These are phyloP conservation scores for Claviceps humidiphila DNA, from an alignment of 2,329 filamentous ascomycete genomes.

Conservation along the genomic window DNA sequence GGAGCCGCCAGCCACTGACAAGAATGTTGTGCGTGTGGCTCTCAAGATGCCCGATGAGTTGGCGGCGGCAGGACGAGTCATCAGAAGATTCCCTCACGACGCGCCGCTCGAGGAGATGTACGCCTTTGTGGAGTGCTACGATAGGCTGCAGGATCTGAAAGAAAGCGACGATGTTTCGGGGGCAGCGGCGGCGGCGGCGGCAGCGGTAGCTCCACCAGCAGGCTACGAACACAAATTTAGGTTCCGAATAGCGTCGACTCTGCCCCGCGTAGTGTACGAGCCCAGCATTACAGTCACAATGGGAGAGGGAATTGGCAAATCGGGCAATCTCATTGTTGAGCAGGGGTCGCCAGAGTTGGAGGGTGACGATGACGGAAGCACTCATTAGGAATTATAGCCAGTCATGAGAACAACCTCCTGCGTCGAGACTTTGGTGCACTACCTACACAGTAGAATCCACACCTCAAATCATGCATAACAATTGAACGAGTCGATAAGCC, in stretches of 20 bases:
- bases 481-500: too few relatives aligned
- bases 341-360: constrained; percentile 26
- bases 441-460: not conserved
- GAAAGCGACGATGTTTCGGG: constrained; percentile 14
- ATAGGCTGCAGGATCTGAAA: constrained; percentile 46
- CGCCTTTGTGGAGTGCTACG: constrained; percentile 88
- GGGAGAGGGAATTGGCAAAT: constrained; percentile 61
- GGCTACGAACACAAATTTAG: constrained; percentile 65
- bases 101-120: constrained; percentile 78
- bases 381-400: constrained; percentile 9
- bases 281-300: constrained; percentile 53
- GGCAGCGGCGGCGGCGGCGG: not conserved
- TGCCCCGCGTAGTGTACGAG: constrained; percentile 73
- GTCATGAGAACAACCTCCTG: constrained; percentile 5
- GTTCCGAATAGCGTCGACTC: constrained; percentile 75
- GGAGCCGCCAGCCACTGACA: constrained; percentile 51
- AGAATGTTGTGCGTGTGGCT: constrained; percentile 59
- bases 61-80: constrained; percentile 54
- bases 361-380: constrained; percentile 19
- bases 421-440: not conserved
- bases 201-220: constrained; percentile 5
- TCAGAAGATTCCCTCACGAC: constrained; percentile 59
- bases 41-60: constrained; percentile 46
- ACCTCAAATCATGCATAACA: too few relatives aligned
- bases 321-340: constrained; percentile 85